These are phyloP conservation scores for Psophocarpus tetragonolobus DNA, from an alignment of 306 rosid genomes.

Conservation along the genomic window DNA sequence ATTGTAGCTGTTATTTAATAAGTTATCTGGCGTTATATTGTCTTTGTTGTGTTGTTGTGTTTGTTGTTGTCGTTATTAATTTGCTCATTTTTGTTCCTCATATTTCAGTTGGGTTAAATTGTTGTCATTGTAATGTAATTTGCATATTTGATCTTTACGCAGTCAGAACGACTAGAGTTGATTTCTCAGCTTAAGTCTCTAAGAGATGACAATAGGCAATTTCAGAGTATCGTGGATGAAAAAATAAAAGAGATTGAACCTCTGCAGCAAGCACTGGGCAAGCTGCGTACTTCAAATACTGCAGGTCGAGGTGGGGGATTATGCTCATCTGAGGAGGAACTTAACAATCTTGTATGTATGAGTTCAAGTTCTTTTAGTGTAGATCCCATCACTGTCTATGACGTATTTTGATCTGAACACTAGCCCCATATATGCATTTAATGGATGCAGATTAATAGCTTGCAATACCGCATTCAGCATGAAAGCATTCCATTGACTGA, in stretches of 20 bases:
- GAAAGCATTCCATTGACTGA: slow-evolving; percentile 86
- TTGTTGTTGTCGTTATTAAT: background rate
- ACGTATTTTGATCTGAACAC: background rate
- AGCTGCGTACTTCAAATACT: slow-evolving; percentile 67
- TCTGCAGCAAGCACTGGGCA: slow-evolving; percentile 74
- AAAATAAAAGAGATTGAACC: slow-evolving; percentile 87
- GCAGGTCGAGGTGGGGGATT: slow-evolving; percentile 59
- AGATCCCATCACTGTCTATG: slow-evolving; percentile 6
- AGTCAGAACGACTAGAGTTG: slow-evolving; percentile 65
- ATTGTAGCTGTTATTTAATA: background rate
- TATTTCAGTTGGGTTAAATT: background rate
- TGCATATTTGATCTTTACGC: slow-evolving; percentile 21
- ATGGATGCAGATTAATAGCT: slow-evolving; percentile 63
- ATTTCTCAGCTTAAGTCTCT: slow-evolving; percentile 69
- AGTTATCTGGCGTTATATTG: background rate
- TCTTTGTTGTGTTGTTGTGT: background rate
- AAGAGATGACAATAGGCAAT: slow-evolving; percentile 62
- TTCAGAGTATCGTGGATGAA: slow-evolving; percentile 60
- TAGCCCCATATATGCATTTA: slow-evolving; percentile 19
- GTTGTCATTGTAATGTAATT: background rate
- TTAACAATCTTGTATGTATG: slow-evolving; percentile 56
- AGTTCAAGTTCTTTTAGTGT: slow-evolving; percentile 9
- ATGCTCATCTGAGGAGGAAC: slow-evolving; percentile 88
- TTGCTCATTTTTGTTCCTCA: background rate
- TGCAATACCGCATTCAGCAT: slow-evolving; percentile 81